These are phyloP conservation scores for Aspergillus ustus DNA, from an alignment of 2,329 filamentous ascomycete genomes.

Conservation along the genomic window DNA sequence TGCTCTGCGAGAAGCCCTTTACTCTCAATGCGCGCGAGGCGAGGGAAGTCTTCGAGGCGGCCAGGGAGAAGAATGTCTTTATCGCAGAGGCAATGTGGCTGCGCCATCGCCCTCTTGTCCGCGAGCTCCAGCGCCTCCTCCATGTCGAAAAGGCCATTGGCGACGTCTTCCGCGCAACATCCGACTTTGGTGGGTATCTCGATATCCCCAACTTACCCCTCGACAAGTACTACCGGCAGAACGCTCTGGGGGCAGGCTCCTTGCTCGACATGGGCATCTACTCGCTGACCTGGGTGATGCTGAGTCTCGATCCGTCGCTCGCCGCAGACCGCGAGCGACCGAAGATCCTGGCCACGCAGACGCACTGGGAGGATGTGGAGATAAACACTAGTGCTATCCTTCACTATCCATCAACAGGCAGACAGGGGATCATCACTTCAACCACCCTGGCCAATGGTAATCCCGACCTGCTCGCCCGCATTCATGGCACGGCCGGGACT, in stretches of 20 bases:
- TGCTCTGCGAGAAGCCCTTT: slow-evolving; percentile 60
- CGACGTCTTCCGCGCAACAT: neutral
- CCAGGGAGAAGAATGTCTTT: slow-evolving; percentile 26
- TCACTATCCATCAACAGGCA: slow-evolving; percentile 43
- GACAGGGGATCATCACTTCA: slow-evolving; percentile 50
- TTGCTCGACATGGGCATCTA: slow-evolving; percentile 24
- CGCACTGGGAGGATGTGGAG: slow-evolving; percentile 32
- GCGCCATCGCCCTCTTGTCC: neutral
- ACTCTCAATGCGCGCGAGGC: slow-evolving; percentile 53
- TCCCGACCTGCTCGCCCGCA: neutral
- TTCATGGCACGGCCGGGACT: slow-evolving; percentile 27
- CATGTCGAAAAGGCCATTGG: neutral
- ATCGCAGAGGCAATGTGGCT: slow-evolving; percentile 24
- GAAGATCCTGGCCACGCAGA: slow-evolving; percentile 17
- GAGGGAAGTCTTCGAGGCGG: slow-evolving; percentile 47
- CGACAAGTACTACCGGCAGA: slow-evolving; percentile 11
- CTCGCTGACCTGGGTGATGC: slow-evolving; percentile 21
- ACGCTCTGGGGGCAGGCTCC: slow-evolving; percentile 20
- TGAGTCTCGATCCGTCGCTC: slow-evolving; percentile 12
- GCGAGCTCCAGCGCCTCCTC: neutral
- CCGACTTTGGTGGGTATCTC: slow-evolving; percentile 1
- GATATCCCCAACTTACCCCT: neutral
- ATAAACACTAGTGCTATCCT: slow-evolving; percentile 45
- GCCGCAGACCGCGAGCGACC: slow-evolving; percentile 9
- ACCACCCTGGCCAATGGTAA: slow-evolving; percentile 30